Base-by-base conservation (phyloP, 495 filamentous ascomycete genomes). In the Aspergillus saccharolyticus region DNA sequence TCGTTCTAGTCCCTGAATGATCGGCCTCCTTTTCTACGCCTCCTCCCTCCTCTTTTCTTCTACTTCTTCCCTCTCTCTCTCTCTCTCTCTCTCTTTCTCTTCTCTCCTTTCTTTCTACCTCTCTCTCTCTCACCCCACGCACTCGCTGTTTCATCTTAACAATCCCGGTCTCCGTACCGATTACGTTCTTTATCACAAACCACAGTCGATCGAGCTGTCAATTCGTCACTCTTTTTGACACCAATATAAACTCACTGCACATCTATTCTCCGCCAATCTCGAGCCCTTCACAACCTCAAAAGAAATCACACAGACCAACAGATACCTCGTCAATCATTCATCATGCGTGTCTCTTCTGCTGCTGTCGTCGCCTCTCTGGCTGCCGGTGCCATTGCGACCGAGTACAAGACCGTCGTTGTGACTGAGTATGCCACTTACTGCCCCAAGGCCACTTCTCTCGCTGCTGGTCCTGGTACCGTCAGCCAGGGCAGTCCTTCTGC, bases 321-420 rank as follows among this genome's bases (percentile, higher is more conserved):
- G 30, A 52, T 28, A 28, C 25, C 19, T 8, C 20, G 48, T 49
- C 25, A 62, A 33, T 60, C 54, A 64, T 55, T 83, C 87, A 92
- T 88, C 72, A 96, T 96, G 91, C 89, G 89, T 87, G 90, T 88
- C 88, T 80, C 87, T 83, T 86, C 87, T 84, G 78, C 87, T 71
- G 77, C 85, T 69, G 78, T 83, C 72, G 75, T 82, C 72, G 83
- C 82, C 72, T 82, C 83, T 66, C 75, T 85, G 70, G 82, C 79
- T 68, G 28, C 58, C 61, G 66, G 84, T 82, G 73, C 68, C 69
- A 51, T 48, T 45, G 80, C 80, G 68, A 25, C 63, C 57, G 68
- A 87, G 82, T 66, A 64, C 76, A 82, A 82, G 75, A 96, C 89
- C 59, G 86, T 93, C 78, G 77, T 88, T 52, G 83, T 92, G 65